Conservation (phyloP, 1,139 yeast genomes). For the Meyerozyma carpophila region DNA sequence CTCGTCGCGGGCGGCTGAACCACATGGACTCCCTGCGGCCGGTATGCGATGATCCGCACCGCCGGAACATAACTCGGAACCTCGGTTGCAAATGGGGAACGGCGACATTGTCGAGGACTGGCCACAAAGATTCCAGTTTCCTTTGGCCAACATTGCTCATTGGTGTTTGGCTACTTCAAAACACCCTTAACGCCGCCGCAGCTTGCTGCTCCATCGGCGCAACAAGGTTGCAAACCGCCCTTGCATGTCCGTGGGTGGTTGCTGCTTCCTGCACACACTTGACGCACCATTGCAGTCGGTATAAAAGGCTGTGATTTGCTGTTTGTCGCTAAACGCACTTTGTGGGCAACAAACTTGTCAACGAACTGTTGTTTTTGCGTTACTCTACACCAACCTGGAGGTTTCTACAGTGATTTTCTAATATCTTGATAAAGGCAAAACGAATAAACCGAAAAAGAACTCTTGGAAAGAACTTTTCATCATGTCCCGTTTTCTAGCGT, state of each 20-base stretch:
- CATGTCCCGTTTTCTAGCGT: slow-evolving; percentile 13
- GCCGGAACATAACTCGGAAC: slow-evolving; percentile 1
- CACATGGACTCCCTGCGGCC: not conserved
- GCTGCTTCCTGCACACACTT: slow-evolving; percentile 2
- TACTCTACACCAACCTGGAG: not conserved
- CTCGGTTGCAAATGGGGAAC: not conserved
- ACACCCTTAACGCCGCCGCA: not conserved
- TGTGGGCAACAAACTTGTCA: not conserved
- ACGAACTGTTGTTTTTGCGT: not conserved
- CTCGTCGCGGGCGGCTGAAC: not conserved
- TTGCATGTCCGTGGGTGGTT: not conserved
- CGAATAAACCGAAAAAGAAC: too few species aligned
- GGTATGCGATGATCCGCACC: not conserved
- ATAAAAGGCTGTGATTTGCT: not conserved
- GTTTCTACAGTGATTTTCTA: not conserved
- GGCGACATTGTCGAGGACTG: too few species aligned
- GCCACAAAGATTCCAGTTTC: too few species aligned
- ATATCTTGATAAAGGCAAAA: not conserved
- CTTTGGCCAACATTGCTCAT: too few species aligned
- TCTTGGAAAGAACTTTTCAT: not conserved
- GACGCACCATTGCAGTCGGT: not conserved
- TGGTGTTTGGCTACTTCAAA: too few species aligned
- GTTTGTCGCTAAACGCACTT: not conserved
- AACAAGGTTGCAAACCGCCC: not conserved
- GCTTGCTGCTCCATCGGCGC: not conserved